phyloP scores from a whole-genome alignment of 768 basidiomycete species.

The Boletus vermiculosoides region DNA sequence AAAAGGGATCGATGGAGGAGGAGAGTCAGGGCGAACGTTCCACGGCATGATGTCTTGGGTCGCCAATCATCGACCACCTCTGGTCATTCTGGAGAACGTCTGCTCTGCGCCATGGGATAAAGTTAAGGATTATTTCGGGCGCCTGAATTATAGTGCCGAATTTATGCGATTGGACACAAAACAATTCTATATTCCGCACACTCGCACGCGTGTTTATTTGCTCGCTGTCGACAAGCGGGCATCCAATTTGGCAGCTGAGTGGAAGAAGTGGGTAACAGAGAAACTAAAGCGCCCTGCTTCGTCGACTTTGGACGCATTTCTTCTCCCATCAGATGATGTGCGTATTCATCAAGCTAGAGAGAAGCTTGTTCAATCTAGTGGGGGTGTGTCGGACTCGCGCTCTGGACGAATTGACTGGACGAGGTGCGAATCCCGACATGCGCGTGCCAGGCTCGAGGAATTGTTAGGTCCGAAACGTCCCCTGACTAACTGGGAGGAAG shows the following conservation, averaged over 20 bases:
- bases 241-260: constrained; percentile 61
- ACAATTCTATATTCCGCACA: constrained; percentile 92
- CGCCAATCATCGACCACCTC: constrained; percentile 75
- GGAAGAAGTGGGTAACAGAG: constrained; percentile 59
- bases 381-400: constrained; percentile 55
- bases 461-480: constrained; percentile 79
- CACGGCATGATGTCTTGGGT: constrained; percentile 96
- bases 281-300: constrained; percentile 82
- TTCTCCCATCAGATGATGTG: constrained; percentile 88
- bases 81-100: constrained; percentile 96
- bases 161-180: constrained; percentile 78
- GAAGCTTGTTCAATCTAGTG: constrained; percentile 72
- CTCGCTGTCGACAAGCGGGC: constrained; percentile 68
- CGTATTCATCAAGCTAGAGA: constrained; percentile 88
- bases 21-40: constrained; percentile 93
- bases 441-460: constrained; percentile 83
- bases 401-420: constrained; percentile 86
- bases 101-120: constrained; percentile 84
- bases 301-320: constrained; percentile 85
- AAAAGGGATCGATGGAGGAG: constrained; percentile 84
- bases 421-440: constrained; percentile 90
- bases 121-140: constrained; percentile 74
- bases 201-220: constrained; percentile 86
- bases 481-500: constrained; percentile 91
- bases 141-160: constrained; percentile 72